Percentiles rank a stretch among this genome's conserved stretches.
Evolutionary conservation across 2,329 filamentous ascomycete genomes (phyloP).

Genomic region (Stromatinia cepivora): DNA sequence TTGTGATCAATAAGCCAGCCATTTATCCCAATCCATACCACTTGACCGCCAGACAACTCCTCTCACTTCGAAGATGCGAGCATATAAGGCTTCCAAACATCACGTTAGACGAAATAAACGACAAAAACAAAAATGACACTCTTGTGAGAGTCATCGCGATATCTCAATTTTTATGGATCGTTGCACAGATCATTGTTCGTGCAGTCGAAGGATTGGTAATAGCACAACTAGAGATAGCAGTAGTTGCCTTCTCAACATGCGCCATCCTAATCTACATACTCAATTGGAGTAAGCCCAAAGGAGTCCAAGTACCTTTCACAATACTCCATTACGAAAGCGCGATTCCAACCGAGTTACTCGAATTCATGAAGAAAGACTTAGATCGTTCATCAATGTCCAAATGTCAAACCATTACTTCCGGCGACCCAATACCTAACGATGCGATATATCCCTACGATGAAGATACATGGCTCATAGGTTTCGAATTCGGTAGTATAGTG

Average conservation of each 20-base stretch:
- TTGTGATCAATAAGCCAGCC: background rate
- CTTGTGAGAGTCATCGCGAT: slow-evolving; percentile 22
- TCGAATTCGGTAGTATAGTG: slow-evolving; percentile 17
- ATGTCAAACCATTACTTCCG: background rate
- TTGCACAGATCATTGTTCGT: background rate
- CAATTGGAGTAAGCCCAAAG: slow-evolving; percentile 19
- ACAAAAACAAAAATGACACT: slow-evolving; percentile 45
- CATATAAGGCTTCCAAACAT: slow-evolving; percentile 39
- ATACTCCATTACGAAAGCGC: slow-evolving; percentile 11
- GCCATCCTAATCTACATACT: slow-evolving; percentile 24
- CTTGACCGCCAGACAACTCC: slow-evolving; percentile 7
- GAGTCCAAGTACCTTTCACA: slow-evolving; percentile 1
- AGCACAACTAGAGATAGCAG: slow-evolving; percentile 16
- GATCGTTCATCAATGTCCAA: background rate
- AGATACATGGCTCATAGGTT: slow-evolving; percentile 15
- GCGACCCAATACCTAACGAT: slow-evolving; percentile 9
- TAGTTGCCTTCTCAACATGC: slow-evolving; percentile 23
- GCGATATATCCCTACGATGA: slow-evolving; percentile 8
- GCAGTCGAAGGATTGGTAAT: background rate
- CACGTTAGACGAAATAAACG: slow-evolving; percentile 50
- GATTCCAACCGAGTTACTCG: background rate
- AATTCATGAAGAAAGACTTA: slow-evolving; percentile 12
- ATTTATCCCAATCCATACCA: slow-evolving; percentile 13
- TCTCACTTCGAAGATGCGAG: slow-evolving; percentile 17
- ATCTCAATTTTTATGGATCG: slow-evolving; percentile 27